Evolutionary conservation across 2,329 filamentous ascomycete genomes (phyloP).

Genomic region (Aureobasidium sp.): DNA sequence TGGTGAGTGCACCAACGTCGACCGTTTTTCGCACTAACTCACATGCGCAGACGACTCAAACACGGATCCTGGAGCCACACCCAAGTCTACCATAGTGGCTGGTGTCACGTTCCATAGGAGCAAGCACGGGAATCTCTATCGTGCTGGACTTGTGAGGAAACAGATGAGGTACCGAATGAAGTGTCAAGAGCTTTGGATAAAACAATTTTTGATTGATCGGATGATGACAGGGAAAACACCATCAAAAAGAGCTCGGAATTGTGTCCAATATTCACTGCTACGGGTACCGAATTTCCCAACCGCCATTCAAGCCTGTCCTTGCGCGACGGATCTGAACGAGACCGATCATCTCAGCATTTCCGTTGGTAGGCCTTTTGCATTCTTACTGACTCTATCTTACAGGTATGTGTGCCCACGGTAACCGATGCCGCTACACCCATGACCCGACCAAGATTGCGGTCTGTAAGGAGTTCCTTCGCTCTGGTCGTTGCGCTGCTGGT

Average conservation of each 20-base stretch:
- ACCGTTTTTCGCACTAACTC: conserved; percentile 13
- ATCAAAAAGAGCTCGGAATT: conserved; percentile 64
- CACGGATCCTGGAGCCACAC: conserved; percentile 46
- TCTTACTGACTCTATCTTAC: conserved; percentile 15
- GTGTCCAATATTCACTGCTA: conserved; percentile 54
- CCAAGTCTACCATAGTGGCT: conserved; percentile 64
- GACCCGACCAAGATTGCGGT: conserved; percentile 80
- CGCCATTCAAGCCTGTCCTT: neutral
- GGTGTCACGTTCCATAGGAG: conserved; percentile 79
- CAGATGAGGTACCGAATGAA: conserved; percentile 2
- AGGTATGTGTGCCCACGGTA: conserved; percentile 83
- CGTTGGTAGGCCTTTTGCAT: conserved; percentile 13
- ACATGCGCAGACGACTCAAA: conserved; percentile 20
- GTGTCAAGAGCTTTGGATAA: neutral
- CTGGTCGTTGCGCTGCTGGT: conserved; percentile 68
- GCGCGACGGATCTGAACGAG: conserved; percentile 12
- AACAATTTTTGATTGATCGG: conserved; percentile 8
- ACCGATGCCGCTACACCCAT: conserved; percentile 72
- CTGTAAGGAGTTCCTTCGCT: conserved; percentile 80
- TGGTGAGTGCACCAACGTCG: conserved; percentile 46
- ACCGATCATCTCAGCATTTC: conserved; percentile 6
- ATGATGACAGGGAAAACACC: conserved; percentile 18
- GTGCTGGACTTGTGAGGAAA: conserved; percentile 61
- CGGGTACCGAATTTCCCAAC: conserved; percentile 39
- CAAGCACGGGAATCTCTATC: conserved; percentile 80